These are phyloP conservation scores for Antarctomyces pellizariae DNA, from an alignment of 495 filamentous ascomycete genomes.

Conservation along the genomic window DNA sequence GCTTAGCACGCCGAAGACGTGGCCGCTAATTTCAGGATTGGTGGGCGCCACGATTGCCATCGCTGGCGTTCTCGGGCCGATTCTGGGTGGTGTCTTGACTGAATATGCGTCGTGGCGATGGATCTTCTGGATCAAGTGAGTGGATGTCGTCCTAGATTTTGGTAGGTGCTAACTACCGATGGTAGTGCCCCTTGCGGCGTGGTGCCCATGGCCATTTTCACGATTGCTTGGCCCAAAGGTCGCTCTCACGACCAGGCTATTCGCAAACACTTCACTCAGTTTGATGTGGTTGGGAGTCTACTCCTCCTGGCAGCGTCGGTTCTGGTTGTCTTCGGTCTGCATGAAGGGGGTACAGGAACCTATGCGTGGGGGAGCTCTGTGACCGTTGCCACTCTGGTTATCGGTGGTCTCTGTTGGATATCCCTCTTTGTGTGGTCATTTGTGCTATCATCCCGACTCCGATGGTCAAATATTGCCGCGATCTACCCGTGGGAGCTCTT, in stretches of 20 bases:
- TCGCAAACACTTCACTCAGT: conserved; percentile 13
- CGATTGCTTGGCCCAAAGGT: conserved; percentile 7
- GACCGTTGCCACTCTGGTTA: conserved; percentile 19
- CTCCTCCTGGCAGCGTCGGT: conserved; percentile 28
- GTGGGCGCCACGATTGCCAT: conserved; percentile 15
- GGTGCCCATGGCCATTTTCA: conserved; percentile 5
- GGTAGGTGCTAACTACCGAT: conserved; percentile 2
- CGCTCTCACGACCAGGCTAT: conserved; percentile 2
- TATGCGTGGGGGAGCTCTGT: conserved; percentile 22
- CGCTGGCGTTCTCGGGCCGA: conserved; percentile 20
- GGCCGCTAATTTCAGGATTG: conserved; percentile 16
- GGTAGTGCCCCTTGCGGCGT: conserved; percentile 6
- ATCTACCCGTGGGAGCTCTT: too few relatives aligned
- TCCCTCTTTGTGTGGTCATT: conserved; percentile 23
- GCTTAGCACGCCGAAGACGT: conserved; percentile 18
- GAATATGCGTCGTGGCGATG: conserved; percentile 17
- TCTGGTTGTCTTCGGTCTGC: conserved; percentile 31
- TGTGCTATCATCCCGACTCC: conserved; percentile 12
- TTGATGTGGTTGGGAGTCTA: conserved; percentile 34
- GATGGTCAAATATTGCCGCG: too few relatives aligned
- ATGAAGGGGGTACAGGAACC: conserved; percentile 26
- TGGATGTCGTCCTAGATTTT: conserved; percentile 25
- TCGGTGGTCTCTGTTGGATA: conserved; percentile 22
- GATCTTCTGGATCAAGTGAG: conserved; percentile 19
- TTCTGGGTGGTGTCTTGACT: conserved; percentile 19